Conservation (phyloP, 2,329 filamentous ascomycete species). For the Neodidymelliopsis sp. region DNA sequence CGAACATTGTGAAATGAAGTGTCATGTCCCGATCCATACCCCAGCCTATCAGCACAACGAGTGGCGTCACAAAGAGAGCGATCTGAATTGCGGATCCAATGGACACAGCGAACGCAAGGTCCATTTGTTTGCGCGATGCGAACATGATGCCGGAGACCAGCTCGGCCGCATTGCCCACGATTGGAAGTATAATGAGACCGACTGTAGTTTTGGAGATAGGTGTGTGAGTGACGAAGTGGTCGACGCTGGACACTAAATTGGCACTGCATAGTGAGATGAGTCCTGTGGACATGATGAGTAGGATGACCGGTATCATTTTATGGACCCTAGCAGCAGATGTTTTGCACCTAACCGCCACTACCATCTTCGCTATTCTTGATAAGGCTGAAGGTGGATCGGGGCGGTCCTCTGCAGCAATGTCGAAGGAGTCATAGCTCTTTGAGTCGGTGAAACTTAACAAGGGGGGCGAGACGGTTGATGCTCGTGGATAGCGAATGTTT, state of each 20-base stretch:
- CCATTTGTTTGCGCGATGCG: slow-evolving; percentile 67
- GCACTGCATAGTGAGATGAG: slow-evolving; percentile 76
- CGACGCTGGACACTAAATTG: slow-evolving; percentile 64
- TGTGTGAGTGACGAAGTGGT: slow-evolving; percentile 55
- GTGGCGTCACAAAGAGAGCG: slow-evolving; percentile 63
- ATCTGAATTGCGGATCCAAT: slow-evolving; percentile 68
- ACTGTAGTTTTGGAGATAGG: slow-evolving; percentile 64
- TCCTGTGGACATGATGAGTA: slow-evolving; percentile 70
- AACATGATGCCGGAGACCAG: slow-evolving; percentile 66
- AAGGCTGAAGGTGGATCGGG: background rate
- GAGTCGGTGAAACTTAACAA: slow-evolving; percentile 2
- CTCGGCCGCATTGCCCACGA: slow-evolving; percentile 68
- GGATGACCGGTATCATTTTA: slow-evolving; percentile 3
- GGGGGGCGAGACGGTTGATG: background rate
- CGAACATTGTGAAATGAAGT: slow-evolving; percentile 81
- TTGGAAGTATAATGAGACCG: slow-evolving; percentile 66
- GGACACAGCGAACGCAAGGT: slow-evolving; percentile 66
- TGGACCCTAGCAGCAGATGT: slow-evolving; percentile 2
- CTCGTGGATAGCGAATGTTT: slow-evolving; percentile 14
- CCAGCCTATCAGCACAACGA: slow-evolving; percentile 67
- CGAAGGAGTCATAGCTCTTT: slow-evolving; percentile 9
- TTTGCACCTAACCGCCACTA: background rate
- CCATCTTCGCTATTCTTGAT: background rate
- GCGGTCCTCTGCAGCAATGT: background rate
- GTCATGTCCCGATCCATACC: slow-evolving; percentile 67